phyloP scores from a whole-genome alignment of 768 basidiomycete genomes.

The Tulasnella sp. region DNA sequence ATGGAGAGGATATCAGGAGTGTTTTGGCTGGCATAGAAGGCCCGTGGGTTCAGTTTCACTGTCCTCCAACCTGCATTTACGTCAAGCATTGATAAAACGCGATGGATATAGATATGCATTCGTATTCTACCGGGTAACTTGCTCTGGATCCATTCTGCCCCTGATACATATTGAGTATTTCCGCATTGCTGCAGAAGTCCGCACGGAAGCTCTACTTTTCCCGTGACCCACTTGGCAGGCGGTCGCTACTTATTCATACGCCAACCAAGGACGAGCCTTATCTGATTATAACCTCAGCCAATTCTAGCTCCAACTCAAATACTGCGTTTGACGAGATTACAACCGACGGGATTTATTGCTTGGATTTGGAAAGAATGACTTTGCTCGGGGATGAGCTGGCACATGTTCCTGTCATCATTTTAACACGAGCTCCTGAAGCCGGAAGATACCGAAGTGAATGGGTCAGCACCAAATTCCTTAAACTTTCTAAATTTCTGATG shows the following conservation, averaged over 20 bases:
- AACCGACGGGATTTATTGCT: background rate
- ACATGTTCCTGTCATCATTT: background rate
- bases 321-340: background rate
- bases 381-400: no score
- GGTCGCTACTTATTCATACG: slow-evolving; percentile 25
- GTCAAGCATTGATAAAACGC: no score
- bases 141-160: background rate
- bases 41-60: slow-evolving; percentile 17
- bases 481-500: background rate
- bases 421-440: background rate
- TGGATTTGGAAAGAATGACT: background rate
- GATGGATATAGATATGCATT: slow-evolving; percentile 22
- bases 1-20: background rate
- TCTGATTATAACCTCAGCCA: slow-evolving; percentile 5
- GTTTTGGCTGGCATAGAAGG: slow-evolving; percentile 24
- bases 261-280: slow-evolving; percentile 16
- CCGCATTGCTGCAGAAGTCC: background rate
- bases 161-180: background rate
- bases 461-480: background rate
- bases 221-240: slow-evolving; percentile 26
- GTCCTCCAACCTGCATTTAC: background rate
- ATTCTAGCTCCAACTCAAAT: background rate
- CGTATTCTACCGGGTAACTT: slow-evolving; percentile 22
- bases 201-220: slow-evolving; percentile 21
- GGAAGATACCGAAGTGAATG: background rate